Base-by-base conservation (phyloP, 1,284 basidiomycete genomes). In the Fomitiporia mediterranea region DNA sequence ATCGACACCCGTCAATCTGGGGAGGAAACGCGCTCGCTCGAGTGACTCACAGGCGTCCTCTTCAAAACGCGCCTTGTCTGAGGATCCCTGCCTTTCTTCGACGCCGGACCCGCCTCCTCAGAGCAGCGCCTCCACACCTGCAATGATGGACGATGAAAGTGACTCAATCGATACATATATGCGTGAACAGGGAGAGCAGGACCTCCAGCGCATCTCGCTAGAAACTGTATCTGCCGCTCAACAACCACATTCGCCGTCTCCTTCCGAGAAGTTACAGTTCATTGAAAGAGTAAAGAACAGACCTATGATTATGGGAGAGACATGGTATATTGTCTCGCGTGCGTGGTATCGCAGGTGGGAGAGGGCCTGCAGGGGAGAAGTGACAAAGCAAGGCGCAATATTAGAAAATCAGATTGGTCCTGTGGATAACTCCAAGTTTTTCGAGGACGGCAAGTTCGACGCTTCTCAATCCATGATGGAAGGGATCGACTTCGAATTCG, bases 341-440 rank as follows among this genome's bases (percentile, higher is more conserved):
- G 63, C 66, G 11, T 95, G 93, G 93, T 89, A 80, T 71, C 79
- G 78, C 51, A 79, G 81, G 11, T 94, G 89, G 86, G 73, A 78
- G 60, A 80, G 80, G 61, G 88, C 87, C 6, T 86, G 84, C 65
- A 76, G 79, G 0, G 85, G 86, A 25, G 70, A 80, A 60, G 68
- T 76, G 19, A 82, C 84, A 71, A 91, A 91, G 69, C 80, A 77
- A 51, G 86, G 83, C 23, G 69, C 74, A 2, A 66, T 86, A 23
- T 70, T 75, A 32, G 83, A 86, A 68, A 71, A 76, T 38, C 77
- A 86, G 59, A 67, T 93, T 47, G 86, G 87, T 13, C 80, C 89
- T 28, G 82, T 94, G 53, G 81, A 93, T 68, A 94, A 92, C 67
- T 72, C 81, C 13, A 64, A 71, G 13, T 75, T 95, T 42, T 68